phyloP scores from a whole-genome alignment of 2,329 filamentous ascomycete genomes.

The Aspergillus tamarii region DNA sequence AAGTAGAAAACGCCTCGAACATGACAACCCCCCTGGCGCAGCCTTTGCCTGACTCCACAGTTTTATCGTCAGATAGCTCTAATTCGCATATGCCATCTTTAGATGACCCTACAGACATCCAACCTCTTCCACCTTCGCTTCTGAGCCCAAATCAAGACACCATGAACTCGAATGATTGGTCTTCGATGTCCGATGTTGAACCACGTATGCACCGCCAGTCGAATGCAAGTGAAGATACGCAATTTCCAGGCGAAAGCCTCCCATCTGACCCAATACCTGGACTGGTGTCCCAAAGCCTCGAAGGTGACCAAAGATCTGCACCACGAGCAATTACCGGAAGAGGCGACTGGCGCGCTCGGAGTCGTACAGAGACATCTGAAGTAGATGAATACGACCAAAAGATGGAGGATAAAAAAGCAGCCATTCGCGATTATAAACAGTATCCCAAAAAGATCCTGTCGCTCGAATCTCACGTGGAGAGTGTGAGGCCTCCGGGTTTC shows the following conservation, averaged over 20 bases:
- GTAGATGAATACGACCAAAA: conserved; percentile 44
- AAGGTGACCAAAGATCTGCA: conserved; percentile 43
- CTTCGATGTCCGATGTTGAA: conserved; percentile 32
- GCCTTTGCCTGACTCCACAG: conserved; percentile 49
- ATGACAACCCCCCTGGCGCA: conserved; percentile 59
- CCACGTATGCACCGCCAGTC: conserved; percentile 27
- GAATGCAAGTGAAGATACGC: conserved; percentile 29
- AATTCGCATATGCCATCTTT: conserved; percentile 34
- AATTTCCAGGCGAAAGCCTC: conserved; percentile 24
- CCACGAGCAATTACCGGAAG: conserved; percentile 44
- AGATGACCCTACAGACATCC: conserved; percentile 40
- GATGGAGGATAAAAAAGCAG: conserved; percentile 47
- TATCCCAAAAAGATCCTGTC: conserved; percentile 54
- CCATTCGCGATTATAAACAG: conserved; percentile 52
- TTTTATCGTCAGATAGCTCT: conserved; percentile 32
- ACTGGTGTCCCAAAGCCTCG: conserved; percentile 23
- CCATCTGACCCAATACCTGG: conserved; percentile 29
- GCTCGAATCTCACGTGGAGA: conserved; percentile 46
- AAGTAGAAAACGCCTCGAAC: conserved; percentile 57
- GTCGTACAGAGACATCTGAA: conserved; percentile 31
- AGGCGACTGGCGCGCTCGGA: conserved; percentile 40
- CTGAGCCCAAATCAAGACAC: conserved; percentile 40
- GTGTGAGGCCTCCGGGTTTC: conserved; percentile 37
- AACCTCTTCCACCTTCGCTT: conserved; percentile 48
- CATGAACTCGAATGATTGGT: conserved; percentile 33